A percentile compares a stretch with the other conserved stretches of the same genome.
Conservation (phyloP, 1,139 yeast genomes). For the Kurtzmaniella natalensis region DNA sequence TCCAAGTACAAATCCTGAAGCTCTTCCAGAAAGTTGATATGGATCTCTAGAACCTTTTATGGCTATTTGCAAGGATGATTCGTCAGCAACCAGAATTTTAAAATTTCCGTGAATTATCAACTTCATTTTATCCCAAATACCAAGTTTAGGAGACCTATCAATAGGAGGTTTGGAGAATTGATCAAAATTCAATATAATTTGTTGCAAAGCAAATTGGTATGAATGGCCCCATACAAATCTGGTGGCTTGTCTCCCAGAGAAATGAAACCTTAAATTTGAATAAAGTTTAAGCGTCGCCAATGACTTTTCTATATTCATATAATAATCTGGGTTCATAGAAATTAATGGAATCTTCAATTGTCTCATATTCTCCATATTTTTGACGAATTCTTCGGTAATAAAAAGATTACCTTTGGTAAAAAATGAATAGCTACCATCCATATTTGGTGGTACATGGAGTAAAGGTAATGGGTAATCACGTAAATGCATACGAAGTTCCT, state of each 20-base stretch:
- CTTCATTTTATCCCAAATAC: slow-evolving; percentile 58
- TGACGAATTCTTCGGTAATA: slow-evolving; percentile 42
- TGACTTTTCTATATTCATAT: slow-evolving; percentile 69
- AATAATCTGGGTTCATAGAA: slow-evolving; percentile 35
- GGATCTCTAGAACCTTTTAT: slow-evolving; percentile 47
- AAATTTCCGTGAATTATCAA: slow-evolving; percentile 47
- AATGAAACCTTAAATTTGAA: slow-evolving; percentile 54
- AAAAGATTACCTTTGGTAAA: slow-evolving; percentile 46
- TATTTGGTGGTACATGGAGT: slow-evolving; percentile 31
- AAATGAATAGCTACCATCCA: slow-evolving; percentile 16
- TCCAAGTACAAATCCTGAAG: slow-evolving; percentile 39
- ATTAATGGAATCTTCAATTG: slow-evolving; percentile 61
- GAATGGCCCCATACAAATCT: slow-evolving; percentile 84
- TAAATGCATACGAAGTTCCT: slow-evolving; percentile 51
- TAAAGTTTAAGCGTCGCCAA: slow-evolving; percentile 72
- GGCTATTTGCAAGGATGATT: slow-evolving; percentile 50
- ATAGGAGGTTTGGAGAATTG: slow-evolving; percentile 79
- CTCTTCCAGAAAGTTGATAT: slow-evolving; percentile 33
- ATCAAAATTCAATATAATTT: slow-evolving; percentile 74
- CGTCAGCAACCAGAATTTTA: slow-evolving; percentile 18
- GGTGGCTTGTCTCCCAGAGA: slow-evolving; percentile 57
- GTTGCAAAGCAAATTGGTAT: slow-evolving; percentile 80
- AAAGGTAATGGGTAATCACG: slow-evolving; percentile 70
- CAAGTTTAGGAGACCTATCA: slow-evolving; percentile 55
- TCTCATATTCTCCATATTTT: slow-evolving; percentile 46